Evolutionary conservation across 805 yeast species (phyloP).

Genomic region (Myxozyma kluyveri): DNA sequence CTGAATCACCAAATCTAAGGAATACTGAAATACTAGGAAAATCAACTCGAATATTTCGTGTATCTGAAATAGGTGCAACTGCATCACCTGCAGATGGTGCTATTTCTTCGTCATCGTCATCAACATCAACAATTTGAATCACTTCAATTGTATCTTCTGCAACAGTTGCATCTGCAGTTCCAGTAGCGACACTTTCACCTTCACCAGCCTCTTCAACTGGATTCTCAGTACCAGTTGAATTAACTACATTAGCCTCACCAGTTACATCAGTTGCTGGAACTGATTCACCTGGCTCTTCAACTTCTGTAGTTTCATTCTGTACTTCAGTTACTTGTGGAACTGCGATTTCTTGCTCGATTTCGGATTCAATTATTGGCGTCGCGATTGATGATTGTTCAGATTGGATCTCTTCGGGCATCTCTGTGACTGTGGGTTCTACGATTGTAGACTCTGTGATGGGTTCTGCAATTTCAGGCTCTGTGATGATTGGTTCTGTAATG

Average conservation of each 20-base stretch:
- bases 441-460: neutral
- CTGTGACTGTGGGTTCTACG: neutral
- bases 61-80: neutral
- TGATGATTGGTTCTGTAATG: too few species aligned
- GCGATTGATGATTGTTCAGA: too few species aligned
- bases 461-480: too few species aligned
- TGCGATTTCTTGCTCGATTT: too few species aligned
- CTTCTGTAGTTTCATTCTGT: neutral
- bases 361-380: too few species aligned
- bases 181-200: neutral
- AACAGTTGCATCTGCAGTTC: neutral
- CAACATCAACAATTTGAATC: neutral
- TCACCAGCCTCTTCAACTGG: neutral
- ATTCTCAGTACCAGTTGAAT: neutral
- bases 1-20: neutral
- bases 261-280: neutral
- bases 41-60: neutral
- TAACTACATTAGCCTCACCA: neutral
- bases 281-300: neutral
- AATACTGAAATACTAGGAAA: slow-evolving; percentile 18
- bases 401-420: neutral
- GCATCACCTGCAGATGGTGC: neutral
- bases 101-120: neutral
- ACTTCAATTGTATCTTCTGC: slow-evolving; percentile 1
- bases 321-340: too few species aligned